Evolutionary conservation across 2,329 filamentous ascomycete species (phyloP), one percentile per base, ranked within the genome.

Genomic region (Cadophora gregata): DNA sequence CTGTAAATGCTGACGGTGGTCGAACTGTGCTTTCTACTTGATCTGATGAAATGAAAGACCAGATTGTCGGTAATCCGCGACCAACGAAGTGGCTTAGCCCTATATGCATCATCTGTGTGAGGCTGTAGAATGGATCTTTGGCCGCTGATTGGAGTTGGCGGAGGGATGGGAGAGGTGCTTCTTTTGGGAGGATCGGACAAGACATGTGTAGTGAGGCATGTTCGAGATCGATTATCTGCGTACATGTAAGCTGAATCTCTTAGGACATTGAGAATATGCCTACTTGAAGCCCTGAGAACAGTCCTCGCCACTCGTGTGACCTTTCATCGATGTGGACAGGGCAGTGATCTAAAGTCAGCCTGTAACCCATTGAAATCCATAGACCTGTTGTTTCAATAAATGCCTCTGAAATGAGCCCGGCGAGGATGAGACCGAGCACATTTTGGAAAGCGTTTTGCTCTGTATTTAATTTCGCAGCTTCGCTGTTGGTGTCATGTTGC

Each of bases 51-150:
- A 81, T 78, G 63, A 78, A 80, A 0, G 79, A 80, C 80, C 80
- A 81, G 50, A 82, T 81, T 0, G 80, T 80, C 1, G 80, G 80
- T 8, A 82, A 64, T 0, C 80, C 77, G 8, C 80, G 73, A 0
- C 80, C 80, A 1, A 80, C 79, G 62, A 82, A 82, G 59, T 81
- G 78, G 3, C 76, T 78, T 3, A 82, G 68, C 0, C 80, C 80
- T 0, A 77, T 80, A 60, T 82, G 79, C 80, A 82, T 81, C 79
- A 82, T 81, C 19, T 79, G 76, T 1, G 80, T 81, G 0, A 82
- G 73, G 6, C 77, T 75, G 48, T 81, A 80, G 3, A 81, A 76
- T 24, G 80, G 80, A 64, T 82, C 80, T 51, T 77, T 76, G 12
- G 76, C 73, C 0, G 79, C 78, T 3, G 76, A 77, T 45, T 79